These are phyloP conservation scores for Tetrapisispora namnaoensis DNA, from an alignment of 805 yeast genomes.

Conservation along the genomic window DNA sequence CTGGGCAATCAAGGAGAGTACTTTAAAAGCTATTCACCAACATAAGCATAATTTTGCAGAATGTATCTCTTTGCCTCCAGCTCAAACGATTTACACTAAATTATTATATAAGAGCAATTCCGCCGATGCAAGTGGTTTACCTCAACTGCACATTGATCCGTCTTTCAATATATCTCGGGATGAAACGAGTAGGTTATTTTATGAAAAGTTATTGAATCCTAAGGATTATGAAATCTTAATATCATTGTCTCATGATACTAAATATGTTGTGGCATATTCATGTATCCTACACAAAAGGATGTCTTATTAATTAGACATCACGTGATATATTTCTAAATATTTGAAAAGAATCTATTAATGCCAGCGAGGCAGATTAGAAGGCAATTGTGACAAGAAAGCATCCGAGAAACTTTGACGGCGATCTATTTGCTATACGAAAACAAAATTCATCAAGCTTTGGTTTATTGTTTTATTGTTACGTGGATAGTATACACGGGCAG, in stretches of 20 bases:
- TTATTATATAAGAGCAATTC: constrained; percentile 16
- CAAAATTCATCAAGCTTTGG: not conserved
- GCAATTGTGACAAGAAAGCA: not conserved
- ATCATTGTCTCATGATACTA: constrained; percentile 26
- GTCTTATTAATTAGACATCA: not conserved
- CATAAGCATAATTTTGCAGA: constrained; percentile 6
- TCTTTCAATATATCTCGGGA: not conserved
- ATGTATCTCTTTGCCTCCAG: constrained; percentile 16
- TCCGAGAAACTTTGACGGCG: not conserved
- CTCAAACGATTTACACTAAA: constrained; percentile 21
- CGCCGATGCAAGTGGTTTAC: constrained; percentile 8
- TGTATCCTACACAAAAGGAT: constrained; percentile 2
- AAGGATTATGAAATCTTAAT: constrained; percentile 6
- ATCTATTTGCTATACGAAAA: no score
- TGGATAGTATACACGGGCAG: no score
- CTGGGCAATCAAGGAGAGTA: constrained; percentile 28
- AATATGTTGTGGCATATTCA: constrained; percentile 17
- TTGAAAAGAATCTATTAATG: not conserved
- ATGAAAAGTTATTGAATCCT: constrained; percentile 8
- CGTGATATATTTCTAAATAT: not conserved
- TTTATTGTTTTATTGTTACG: no score
- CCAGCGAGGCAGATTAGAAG: not conserved
- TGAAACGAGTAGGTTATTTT: constrained; percentile 8
- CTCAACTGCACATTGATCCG: constrained; percentile 11
- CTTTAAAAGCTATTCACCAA: constrained; percentile 15